Evolutionary conservation across 1,139 yeast genomes (phyloP), one percentile per base, ranked within the genome.

Genomic region (Lodderomyces metapsilosis): DNA sequence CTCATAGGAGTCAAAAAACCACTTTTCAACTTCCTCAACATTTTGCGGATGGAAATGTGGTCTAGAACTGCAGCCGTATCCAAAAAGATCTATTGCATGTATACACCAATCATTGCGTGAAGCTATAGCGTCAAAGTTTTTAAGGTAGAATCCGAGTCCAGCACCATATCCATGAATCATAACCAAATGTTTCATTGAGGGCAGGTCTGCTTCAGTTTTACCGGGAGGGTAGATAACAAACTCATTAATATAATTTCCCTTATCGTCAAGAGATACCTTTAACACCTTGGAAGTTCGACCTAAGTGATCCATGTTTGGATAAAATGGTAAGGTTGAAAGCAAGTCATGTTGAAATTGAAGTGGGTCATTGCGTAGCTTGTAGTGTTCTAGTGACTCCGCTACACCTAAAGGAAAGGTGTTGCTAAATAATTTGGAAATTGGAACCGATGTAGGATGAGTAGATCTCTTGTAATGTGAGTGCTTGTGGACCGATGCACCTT

Each of bases 161-260:
- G 87, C 88, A 2, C 92, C 94, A 52, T 85, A 84, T 0, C 94
- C 94, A 59, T 85, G 94, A 5, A 84, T 64, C 62, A 85, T 65
- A 1, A 85, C 73, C 31, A 84, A 61, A 60, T 84, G 91, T 44
- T 80, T 76, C 47, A 66, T 33, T 1, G 44, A 45, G 16, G 36
- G 37, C 17, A 52, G 46, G 38, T 55, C 53, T 38, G 52, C 56
- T 8, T 61, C 58, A 3, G 66, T 54, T 25, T 62, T 61, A 7
- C 62, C 58, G 4, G 62, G 60, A 0, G 87, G 84, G 41, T 70
- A 66, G 2, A 83, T 78, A 40, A 73, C 76, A 54, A 81, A 78
- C 57, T 84, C 92, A 52, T 84, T 84, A 37, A 84, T 82, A 46
- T 64, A 74, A 39, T 78, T 58, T 1, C 67, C 66, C 2, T 61